Evolutionary conservation across 2,329 filamentous ascomycete species (phyloP).

Genomic region (Pseudocercospora eumusae): DNA sequence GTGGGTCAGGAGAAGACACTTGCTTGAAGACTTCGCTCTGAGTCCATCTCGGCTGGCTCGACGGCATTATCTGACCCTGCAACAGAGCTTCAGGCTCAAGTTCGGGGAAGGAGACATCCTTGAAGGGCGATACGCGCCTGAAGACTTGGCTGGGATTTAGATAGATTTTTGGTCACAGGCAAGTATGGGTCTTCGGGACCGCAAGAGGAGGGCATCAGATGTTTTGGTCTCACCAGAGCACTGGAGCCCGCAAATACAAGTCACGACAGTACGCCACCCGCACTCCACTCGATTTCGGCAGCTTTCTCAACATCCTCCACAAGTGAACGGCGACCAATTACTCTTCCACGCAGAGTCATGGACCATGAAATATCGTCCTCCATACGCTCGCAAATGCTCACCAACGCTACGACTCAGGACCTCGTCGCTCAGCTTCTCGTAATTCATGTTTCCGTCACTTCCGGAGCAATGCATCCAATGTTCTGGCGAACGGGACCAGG

Average conservation of each 20-base stretch:
- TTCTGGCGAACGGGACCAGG: not conserved
- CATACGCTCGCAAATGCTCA: not conserved
- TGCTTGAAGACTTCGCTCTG: not conserved
- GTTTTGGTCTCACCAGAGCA: slow-evolving; percentile 8
- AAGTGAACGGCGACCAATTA: not conserved
- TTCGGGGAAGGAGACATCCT: not conserved
- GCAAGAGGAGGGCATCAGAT: slow-evolving; percentile 16
- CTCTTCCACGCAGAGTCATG: not conserved
- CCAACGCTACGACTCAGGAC: not conserved
- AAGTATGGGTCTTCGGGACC: slow-evolving; percentile 4
- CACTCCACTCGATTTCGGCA: not conserved
- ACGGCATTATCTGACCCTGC: not conserved
- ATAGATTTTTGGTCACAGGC: not conserved
- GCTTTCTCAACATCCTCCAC: not conserved
- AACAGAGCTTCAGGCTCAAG: not conserved
- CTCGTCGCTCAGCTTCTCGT: not conserved
- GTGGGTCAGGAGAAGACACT: not conserved
- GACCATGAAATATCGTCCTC: not conserved
- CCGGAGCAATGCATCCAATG: not conserved
- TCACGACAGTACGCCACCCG: not conserved
- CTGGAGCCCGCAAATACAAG: slow-evolving; percentile 2
- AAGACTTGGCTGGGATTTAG: not conserved
- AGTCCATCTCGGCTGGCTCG: not conserved
- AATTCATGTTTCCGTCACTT: not conserved
- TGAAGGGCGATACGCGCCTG: not conserved